Conservation (phyloP, 495 filamentous ascomycete species). For the Aspergillus sclerotioniger region DNA sequence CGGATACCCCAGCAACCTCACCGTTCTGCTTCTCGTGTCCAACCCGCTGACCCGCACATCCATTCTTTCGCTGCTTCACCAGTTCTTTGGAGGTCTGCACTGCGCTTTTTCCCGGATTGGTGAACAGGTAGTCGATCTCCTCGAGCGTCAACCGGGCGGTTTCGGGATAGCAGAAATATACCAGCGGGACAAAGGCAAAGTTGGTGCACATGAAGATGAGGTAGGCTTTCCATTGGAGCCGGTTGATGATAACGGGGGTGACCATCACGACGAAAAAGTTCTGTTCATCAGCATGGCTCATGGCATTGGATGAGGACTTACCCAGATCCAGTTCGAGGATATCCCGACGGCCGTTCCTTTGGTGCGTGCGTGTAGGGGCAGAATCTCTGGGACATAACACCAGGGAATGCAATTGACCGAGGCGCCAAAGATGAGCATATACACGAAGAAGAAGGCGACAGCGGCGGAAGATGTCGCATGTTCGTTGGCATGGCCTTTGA, state of each 20-base stretch:
- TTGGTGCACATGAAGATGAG: constrained; percentile 61
- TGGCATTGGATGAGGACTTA: constrained; percentile 9
- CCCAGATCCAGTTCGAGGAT: constrained; percentile 45
- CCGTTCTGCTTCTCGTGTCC: not conserved
- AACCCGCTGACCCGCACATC: constrained; percentile 3
- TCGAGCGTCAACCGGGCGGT: constrained; percentile 46
- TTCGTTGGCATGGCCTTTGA: constrained; percentile 26
- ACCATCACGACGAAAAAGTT: constrained; percentile 62
- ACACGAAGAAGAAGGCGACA: constrained; percentile 49
- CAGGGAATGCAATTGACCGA: constrained; percentile 49
- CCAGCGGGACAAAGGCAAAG: constrained; percentile 41
- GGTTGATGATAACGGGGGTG: constrained; percentile 54
- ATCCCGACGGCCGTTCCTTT: constrained; percentile 44
- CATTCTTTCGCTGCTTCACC: constrained; percentile 17
- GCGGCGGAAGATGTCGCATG: constrained; percentile 35
- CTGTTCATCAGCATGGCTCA: not conserved
- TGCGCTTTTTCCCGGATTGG: constrained; percentile 13
- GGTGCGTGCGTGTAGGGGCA: constrained; percentile 41
- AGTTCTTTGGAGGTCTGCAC: constrained; percentile 19
- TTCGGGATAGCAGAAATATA: constrained; percentile 47
- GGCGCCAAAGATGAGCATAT: constrained; percentile 50
- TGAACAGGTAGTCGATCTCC: constrained; percentile 36
- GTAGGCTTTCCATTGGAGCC: constrained; percentile 57
- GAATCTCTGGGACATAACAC: constrained; percentile 47
- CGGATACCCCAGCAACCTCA: not conserved